phyloP scores from a whole-genome alignment of 2,329 filamentous ascomycete species.

The Calonectria leucothoes region DNA sequence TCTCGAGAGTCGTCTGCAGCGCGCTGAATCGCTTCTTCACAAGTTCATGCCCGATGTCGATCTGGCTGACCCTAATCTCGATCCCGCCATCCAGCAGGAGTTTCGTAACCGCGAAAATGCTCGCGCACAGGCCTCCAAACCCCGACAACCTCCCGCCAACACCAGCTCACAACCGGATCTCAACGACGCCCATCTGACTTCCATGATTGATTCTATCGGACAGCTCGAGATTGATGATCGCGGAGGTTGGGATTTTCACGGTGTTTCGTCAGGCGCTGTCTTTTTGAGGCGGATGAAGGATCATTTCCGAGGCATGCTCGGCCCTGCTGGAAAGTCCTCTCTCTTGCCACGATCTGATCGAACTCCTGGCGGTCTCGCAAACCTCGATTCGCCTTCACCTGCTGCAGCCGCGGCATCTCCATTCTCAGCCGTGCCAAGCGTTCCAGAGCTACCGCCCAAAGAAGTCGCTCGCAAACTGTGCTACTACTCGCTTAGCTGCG shows the following conservation, averaged over 20 bases:
- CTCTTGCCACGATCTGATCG: constrained; percentile 66
- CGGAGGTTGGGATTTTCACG: constrained; percentile 95
- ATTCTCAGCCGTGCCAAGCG: constrained; percentile 62
- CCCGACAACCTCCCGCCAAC: constrained; percentile 48
- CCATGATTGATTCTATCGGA: constrained; percentile 94
- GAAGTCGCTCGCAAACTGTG: constrained; percentile 65
- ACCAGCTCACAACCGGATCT: constrained; percentile 50
- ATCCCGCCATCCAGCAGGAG: constrained; percentile 80
- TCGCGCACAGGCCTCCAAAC: constrained; percentile 55
- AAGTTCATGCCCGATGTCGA: constrained; percentile 87
- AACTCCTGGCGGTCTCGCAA: constrained; percentile 61
- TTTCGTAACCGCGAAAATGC: constrained; percentile 66
- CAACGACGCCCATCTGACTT: constrained; percentile 82
- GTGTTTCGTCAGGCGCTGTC: constrained; percentile 89
- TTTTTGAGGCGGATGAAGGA: constrained; percentile 90
- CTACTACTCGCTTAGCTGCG: constrained; percentile 67
- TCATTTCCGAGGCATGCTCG: constrained; percentile 83
- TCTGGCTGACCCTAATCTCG: constrained; percentile 85
- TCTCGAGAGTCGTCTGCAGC: constrained; percentile 83
- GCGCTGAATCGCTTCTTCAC: constrained; percentile 82
- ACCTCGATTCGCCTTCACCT: constrained; percentile 78
- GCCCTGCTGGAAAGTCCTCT: constrained; percentile 69
- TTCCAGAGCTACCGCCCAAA: constrained; percentile 76
- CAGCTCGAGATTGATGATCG: constrained; percentile 91
- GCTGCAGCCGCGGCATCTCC: constrained; percentile 72